Evolutionary conservation across 176 grass and related monocot genomes (phyloP), one percentile per base, ranked within the genome.

Genomic region (Zea luxurians): DNA sequence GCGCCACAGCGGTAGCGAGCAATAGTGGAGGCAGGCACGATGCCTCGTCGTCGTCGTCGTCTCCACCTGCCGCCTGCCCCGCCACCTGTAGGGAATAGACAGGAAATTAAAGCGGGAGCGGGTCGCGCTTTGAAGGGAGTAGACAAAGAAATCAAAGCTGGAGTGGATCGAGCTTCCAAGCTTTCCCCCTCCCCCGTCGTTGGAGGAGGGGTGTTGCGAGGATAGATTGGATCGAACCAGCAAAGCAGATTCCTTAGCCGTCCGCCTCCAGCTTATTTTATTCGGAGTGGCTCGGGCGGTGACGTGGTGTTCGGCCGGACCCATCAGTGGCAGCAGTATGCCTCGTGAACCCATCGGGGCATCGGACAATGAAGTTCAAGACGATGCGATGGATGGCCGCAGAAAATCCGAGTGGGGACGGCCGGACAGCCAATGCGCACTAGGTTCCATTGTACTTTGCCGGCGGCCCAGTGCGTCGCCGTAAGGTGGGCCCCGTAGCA

Each of bases 231-330:
- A 40, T 73, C 49, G 49, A 53, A 18, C 70, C 36, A 11, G 70
- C 70, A 73, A 73, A 73, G 70, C 70, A 73, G 70, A 73, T 55
- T 73, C 70, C 49, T 55, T 18, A 40, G 70, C 48, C 49, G 36
- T 10, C 48, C 49, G 36, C 5, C 36, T 41, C 13, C 21, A 3
- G 15, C 8, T 73, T 73, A 53, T 73, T 73, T 73, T 55, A 55
- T 55, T 55, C 35, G 48, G 48, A 11, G 48, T 5, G 10, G 70
- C 7, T 54, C 50, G 35, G 27, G 27, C 27, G 27, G 27, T 27
- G 27, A 27, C 27, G 52, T 49, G 7, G 47, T 37, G 69, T 49
- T 36, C 52, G 47, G 69, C 50, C 13, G 69, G 27, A 53, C 27
- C 67, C 10, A 48, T 70, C 44, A 35, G 10, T 70, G 4, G 44